Evolutionary conservation across 164 flowering plant genomes (phyloP).

Genomic region (Malania oleifera): DNA sequence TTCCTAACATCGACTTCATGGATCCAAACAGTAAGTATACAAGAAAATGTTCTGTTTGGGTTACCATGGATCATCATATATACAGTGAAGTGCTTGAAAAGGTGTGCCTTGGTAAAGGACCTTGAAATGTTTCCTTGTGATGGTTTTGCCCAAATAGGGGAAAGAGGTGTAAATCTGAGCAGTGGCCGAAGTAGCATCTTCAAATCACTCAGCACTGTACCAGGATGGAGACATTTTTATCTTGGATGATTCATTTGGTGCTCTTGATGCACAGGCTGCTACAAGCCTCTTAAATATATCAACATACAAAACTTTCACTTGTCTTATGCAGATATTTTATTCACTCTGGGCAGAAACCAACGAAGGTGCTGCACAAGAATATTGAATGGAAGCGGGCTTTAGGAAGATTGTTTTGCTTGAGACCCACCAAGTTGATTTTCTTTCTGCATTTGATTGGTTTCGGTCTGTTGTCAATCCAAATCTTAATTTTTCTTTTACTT

Average conservation of each 20-base stretch:
- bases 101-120: constrained; percentile 70
- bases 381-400: constrained; percentile 60
- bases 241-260: constrained; percentile 87
- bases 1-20: no score
- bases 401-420: constrained; percentile 75
- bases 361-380: constrained; percentile 47
- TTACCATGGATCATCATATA: constrained; percentile 43
- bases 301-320: neutral
- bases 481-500: no score
- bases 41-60: constrained; percentile 80
- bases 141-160: constrained; percentile 79
- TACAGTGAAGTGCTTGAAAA: constrained; percentile 49
- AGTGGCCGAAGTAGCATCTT: constrained; percentile 93
- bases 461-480: constrained; percentile 58
- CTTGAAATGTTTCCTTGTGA: constrained; percentile 70
- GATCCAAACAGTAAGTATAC: constrained; percentile 80
- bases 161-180: constrained; percentile 87
- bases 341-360: constrained; percentile 3
- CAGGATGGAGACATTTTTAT: constrained; percentile 80
- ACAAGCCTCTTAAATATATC: constrained; percentile 59
- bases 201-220: constrained; percentile 87
- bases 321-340: neutral
- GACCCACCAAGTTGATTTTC: constrained; percentile 93
- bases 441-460: constrained; percentile 67
- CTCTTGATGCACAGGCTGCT: constrained; percentile 96